Conservation (phyloP, 768 basidiomycete species). For the Podaxis rugospora region DNA sequence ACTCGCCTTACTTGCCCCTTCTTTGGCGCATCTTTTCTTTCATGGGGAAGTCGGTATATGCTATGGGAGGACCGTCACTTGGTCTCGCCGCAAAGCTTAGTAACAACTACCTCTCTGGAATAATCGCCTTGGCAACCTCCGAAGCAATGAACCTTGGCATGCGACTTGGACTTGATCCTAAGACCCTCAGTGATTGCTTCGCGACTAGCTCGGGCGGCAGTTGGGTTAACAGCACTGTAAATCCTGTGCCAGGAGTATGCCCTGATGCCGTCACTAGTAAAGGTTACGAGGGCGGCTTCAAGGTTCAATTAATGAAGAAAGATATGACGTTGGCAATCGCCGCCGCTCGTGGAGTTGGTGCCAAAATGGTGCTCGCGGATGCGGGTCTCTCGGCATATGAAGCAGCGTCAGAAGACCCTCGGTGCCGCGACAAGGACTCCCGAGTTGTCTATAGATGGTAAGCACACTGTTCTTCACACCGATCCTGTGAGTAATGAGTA, state of each 20-base stretch:
- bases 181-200: constrained; percentile 32
- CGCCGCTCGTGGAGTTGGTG: constrained; percentile 31
- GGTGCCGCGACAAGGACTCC: constrained; percentile 33
- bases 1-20: constrained; percentile 28
- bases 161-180: constrained; percentile 37
- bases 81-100: constrained; percentile 40
- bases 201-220: constrained; percentile 36
- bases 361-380: constrained; percentile 35
- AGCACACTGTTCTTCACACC: constrained; percentile 7
- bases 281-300: constrained; percentile 39
- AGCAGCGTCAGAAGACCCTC: constrained; percentile 34
- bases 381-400: constrained; percentile 33
- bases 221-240: constrained; percentile 37
- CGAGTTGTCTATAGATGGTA: constrained; percentile 39
- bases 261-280: constrained; percentile 38
- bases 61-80: constrained; percentile 34
- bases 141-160: constrained; percentile 44
- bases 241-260: constrained; percentile 41
- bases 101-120: constrained; percentile 39
- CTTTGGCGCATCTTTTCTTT: constrained; percentile 27
- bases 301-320: constrained; percentile 44
- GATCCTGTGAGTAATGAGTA: not conserved
- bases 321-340: constrained; percentile 35
- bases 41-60: constrained; percentile 33
- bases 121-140: constrained; percentile 37